A percentile compares a stretch with the other conserved stretches of the same genome.
Evolutionary conservation across 306 rosid genomes (phyloP).

Genomic region (Rosa rugosa): DNA sequence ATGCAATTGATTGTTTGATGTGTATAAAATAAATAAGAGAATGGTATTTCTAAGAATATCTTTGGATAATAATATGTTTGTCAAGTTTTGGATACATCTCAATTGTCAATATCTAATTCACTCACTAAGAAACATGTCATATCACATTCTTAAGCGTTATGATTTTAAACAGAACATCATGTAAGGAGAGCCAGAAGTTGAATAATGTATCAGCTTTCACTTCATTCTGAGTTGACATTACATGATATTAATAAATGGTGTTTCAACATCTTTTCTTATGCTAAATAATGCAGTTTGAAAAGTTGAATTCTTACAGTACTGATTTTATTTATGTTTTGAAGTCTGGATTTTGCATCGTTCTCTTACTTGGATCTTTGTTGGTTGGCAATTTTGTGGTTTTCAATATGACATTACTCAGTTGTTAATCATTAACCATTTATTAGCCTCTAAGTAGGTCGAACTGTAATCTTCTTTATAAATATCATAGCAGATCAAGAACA

Average conservation of each 20-base stretch:
- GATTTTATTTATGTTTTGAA: background rate
- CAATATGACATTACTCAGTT: background rate
- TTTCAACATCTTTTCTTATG: background rate
- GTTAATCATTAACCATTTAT: background rate
- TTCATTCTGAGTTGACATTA: background rate
- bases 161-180: background rate
- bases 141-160: background rate
- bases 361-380: background rate
- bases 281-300: background rate
- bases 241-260: background rate
- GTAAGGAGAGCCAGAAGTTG: background rate
- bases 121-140: background rate
- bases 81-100: background rate
- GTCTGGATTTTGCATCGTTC: background rate
- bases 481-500: background rate
- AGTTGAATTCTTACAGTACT: background rate
- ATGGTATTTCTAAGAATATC: background rate
- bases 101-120: background rate
- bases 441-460: background rate
- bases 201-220: background rate
- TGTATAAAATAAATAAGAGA: background rate
- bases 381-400: background rate
- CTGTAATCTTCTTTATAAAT: background rate
- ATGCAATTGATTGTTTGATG: background rate
- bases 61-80: background rate